A percentile compares a stretch with the other conserved stretches of the same genome.
Evolutionary conservation across 768 basidiomycete genomes (phyloP).

Genomic region (Mycena vulgaris): DNA sequence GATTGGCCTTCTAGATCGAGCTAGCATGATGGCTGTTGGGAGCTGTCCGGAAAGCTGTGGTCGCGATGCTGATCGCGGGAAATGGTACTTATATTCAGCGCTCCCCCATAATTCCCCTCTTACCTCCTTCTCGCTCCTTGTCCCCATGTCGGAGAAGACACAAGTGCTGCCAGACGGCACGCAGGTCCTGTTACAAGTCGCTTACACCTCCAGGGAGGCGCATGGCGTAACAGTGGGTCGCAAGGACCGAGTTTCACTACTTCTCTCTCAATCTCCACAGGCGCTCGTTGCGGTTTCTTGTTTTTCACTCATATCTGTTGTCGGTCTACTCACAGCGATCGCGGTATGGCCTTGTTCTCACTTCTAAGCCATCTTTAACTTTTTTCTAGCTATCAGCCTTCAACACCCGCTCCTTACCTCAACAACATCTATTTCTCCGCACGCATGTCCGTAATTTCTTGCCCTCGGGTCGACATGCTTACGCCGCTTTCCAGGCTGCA

Average conservation of each 20-base stretch:
- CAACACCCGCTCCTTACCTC: conserved; percentile 59
- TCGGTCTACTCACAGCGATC: conserved; percentile 56
- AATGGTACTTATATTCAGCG: conserved; percentile 7
- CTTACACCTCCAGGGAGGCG: conserved; percentile 45
- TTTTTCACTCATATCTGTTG: conserved; percentile 58
- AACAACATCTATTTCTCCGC: conserved; percentile 64
- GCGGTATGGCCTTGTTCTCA: conserved; percentile 47
- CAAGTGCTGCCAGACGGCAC: conserved; percentile 9
- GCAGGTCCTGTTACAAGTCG: conserved; percentile 5
- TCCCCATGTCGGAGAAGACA: conserved; percentile 6
- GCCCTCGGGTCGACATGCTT: conserved; percentile 50
- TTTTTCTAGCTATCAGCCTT: conserved; percentile 61
- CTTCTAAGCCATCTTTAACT: background rate
- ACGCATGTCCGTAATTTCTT: conserved; percentile 61
- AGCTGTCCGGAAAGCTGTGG: conserved; percentile 6
- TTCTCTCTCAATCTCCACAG: conserved; percentile 36
- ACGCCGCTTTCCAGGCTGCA: conserved; percentile 64
- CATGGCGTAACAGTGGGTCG: conserved; percentile 50
- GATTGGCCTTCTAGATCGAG: conserved; percentile 3
- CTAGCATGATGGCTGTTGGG: conserved; percentile 10
- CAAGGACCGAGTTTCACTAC: background rate
- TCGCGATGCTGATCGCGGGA: conserved; percentile 2
- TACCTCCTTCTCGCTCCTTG: conserved; percentile 5
- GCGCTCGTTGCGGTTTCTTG: conserved; percentile 58
- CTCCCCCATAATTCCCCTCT: background rate